These are phyloP conservation scores for Colletotrichum sojae DNA, from an alignment of 2,329 filamentous ascomycete genomes.

Conservation along the genomic window DNA sequence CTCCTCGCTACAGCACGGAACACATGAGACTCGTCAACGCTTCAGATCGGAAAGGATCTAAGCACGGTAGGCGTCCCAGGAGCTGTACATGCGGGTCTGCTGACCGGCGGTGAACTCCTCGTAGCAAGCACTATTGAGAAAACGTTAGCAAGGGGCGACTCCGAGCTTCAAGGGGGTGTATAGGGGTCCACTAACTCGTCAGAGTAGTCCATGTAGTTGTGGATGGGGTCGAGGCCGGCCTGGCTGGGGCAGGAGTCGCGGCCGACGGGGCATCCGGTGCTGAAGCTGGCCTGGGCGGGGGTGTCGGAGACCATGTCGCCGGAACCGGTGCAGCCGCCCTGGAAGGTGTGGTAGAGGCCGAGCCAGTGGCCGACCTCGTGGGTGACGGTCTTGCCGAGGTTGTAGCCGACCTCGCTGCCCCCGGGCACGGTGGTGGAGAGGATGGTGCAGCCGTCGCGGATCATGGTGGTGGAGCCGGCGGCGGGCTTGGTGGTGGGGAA, in stretches of 20 bases:
- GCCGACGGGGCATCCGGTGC: conserved; percentile 53
- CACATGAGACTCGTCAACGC: neutral
- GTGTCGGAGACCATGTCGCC: conserved; percentile 60
- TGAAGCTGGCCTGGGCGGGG: conserved; percentile 52
- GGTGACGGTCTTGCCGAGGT: conserved; percentile 50
- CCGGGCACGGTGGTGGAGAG: conserved; percentile 55
- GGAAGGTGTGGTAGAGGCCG: conserved; percentile 63
- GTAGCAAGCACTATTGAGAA: conserved; percentile 55
- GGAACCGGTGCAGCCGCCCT: conserved; percentile 54
- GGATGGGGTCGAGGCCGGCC: conserved; percentile 52
- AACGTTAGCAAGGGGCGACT: conserved; percentile 43
- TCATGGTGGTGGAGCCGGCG: conserved; percentile 51
- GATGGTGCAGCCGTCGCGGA: conserved; percentile 57
- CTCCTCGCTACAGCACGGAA: neutral
- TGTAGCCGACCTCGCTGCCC: conserved; percentile 51
- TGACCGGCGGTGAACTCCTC: conserved; percentile 61
- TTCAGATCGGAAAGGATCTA: neutral
- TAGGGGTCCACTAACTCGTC: conserved; percentile 53
- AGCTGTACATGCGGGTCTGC: conserved; percentile 55
- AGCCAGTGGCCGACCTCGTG: conserved; percentile 66
- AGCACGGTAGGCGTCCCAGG: conserved; percentile 54
- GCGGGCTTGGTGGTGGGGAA: conserved; percentile 54
- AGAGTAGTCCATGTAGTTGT: conserved; percentile 59
- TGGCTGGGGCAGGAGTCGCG: conserved; percentile 53
- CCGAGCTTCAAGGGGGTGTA: neutral